phyloP scores from a whole-genome alignment of 2,329 filamentous ascomycete genomes.

The Apiospora rasikravindrae region DNA sequence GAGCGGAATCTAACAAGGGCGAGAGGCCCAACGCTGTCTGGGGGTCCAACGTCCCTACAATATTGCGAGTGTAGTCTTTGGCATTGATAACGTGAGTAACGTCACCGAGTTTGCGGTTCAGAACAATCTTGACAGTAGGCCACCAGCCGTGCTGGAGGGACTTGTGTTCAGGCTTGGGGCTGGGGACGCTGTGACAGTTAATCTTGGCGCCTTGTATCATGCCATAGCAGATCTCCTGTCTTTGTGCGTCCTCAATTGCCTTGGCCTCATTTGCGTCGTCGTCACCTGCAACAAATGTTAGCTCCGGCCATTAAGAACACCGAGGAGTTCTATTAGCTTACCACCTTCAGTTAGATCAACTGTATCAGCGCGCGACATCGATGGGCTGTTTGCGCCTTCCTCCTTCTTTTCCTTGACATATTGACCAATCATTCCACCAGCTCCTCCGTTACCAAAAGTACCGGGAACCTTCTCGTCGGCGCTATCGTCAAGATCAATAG shows the following conservation, averaged over 20 bases:
- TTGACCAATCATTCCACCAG: slow-evolving; percentile 65
- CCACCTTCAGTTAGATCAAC: slow-evolving; percentile 63
- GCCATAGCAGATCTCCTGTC: slow-evolving; percentile 81
- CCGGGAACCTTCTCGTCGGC: slow-evolving; percentile 38
- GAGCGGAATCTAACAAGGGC: slow-evolving; percentile 72
- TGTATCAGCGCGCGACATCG: slow-evolving; percentile 44
- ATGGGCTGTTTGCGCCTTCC: slow-evolving; percentile 43
- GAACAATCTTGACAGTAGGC: slow-evolving; percentile 75
- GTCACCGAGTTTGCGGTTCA: slow-evolving; percentile 64
- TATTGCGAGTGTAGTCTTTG: slow-evolving; percentile 70
- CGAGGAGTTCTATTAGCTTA: slow-evolving; percentile 35
- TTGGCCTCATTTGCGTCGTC: slow-evolving; percentile 62
- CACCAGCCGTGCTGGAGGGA: slow-evolving; percentile 67
- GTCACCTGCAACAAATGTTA: slow-evolving; percentile 33
- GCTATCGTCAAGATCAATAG: slow-evolving; percentile 41
- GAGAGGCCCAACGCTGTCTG: slow-evolving; percentile 70
- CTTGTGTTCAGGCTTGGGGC: slow-evolving; percentile 67
- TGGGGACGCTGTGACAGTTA: slow-evolving; percentile 71
- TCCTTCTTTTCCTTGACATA: slow-evolving; percentile 67
- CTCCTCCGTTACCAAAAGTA: slow-evolving; percentile 49
- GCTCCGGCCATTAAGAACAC: slow-evolving; percentile 46
- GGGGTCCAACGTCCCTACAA: slow-evolving; percentile 78
- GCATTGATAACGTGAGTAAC: slow-evolving; percentile 69
- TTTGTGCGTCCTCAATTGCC: slow-evolving; percentile 62
- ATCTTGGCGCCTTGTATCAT: slow-evolving; percentile 72